phyloP scores from a whole-genome alignment of 495 filamentous ascomycete species.

The Paragyromitra xinjiangensis region DNA sequence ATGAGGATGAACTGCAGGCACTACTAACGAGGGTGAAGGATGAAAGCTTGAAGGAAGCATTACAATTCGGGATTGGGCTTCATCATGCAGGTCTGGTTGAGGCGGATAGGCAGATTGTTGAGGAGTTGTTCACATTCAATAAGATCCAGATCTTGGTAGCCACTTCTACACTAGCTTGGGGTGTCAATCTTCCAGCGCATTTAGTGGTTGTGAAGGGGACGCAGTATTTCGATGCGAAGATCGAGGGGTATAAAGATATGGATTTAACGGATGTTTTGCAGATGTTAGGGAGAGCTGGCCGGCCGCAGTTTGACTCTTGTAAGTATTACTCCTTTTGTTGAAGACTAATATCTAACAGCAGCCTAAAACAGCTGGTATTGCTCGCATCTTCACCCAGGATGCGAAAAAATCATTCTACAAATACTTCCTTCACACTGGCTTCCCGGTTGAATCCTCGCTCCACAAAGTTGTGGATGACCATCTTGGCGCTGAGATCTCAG shows the following conservation, averaged over 20 bases:
- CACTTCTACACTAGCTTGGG: constrained; percentile 97
- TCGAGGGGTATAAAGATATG: constrained; percentile 98
- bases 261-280: constrained; percentile 98
- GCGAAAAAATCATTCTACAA: constrained; percentile 99
- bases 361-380: constrained; percentile 73
- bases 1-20: constrained; percentile 88
- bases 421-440: constrained; percentile 97
- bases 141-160: constrained; percentile 97
- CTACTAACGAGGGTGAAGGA: constrained; percentile 89
- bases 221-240: constrained; percentile 98
- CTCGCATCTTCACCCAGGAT: constrained; percentile 96
- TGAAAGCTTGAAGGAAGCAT: constrained; percentile 84
- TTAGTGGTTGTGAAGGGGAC: constrained; percentile 98
- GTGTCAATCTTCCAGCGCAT: constrained; percentile 97
- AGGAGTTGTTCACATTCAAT: constrained; percentile 96
- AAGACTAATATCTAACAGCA: background rate
- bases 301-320: constrained; percentile 92
- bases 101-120: constrained; percentile 85
- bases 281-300: constrained; percentile 95
- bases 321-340: background rate
- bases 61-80: constrained; percentile 95
- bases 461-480: constrained; percentile 98
- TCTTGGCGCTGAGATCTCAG: constrained; percentile 91
- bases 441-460: constrained; percentile 94
- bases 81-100: constrained; percentile 98